Evolutionary conservation across 129 eudicot genomes (phyloP).

Genomic region (Solidago caesia): DNA sequence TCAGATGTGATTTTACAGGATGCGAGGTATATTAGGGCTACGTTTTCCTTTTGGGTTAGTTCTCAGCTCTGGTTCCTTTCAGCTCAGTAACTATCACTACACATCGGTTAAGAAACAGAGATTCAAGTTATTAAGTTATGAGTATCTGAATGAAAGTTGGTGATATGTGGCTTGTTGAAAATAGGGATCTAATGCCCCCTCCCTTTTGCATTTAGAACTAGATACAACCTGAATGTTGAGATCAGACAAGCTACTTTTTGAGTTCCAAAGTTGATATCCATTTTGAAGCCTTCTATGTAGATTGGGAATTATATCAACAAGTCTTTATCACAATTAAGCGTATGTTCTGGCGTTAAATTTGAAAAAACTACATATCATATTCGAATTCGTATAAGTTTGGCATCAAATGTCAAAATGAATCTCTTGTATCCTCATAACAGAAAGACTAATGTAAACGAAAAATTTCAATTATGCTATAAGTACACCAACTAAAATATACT

Average conservation of each 20-base stretch:
- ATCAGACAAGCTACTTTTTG: background rate
- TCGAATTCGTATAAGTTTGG: too few species aligned
- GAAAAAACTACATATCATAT: too few species aligned
- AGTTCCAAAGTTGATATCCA: background rate
- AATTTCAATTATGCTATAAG: background rate
- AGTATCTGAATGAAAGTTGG: too few species aligned
- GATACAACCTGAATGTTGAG: background rate
- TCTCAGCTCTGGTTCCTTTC: too few species aligned
- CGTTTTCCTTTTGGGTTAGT: too few species aligned
- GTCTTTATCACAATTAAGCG: background rate
- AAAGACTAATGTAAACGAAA: background rate
- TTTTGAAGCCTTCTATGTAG: background rate
- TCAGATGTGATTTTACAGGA: too few species aligned
- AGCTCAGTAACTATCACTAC: too few species aligned
- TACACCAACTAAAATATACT: background rate
- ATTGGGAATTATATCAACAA: background rate
- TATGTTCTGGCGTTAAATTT: background rate
- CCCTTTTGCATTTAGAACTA: background rate
- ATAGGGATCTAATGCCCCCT: too few species aligned
- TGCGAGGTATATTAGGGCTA: too few species aligned
- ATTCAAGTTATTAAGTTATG: too few species aligned
- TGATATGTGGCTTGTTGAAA: too few species aligned
- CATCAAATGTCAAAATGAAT: background rate
- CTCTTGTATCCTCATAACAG: background rate
- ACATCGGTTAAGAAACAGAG: too few species aligned